phyloP scores from a whole-genome alignment of 2,329 filamentous ascomycete genomes.

The Metarhizium humberi region DNA sequence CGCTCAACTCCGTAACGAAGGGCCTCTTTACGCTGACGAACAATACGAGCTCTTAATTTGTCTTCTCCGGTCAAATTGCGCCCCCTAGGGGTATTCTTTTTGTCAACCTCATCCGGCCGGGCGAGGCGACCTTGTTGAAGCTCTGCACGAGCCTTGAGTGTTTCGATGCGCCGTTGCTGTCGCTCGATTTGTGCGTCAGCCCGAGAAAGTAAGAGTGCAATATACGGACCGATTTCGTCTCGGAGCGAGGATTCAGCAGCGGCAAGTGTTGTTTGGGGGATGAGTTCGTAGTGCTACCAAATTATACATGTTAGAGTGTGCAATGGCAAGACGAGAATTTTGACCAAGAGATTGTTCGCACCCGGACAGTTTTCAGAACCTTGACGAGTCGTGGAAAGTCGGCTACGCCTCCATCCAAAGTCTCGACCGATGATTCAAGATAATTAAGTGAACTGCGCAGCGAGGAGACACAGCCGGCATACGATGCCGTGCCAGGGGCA shows the following conservation, averaged over 20 bases:
- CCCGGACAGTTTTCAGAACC: constrained; percentile 49
- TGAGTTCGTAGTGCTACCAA: constrained; percentile 77
- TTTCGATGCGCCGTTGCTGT: constrained; percentile 72
- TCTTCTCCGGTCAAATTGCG: constrained; percentile 42
- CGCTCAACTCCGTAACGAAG: constrained; percentile 80
- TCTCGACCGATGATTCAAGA: constrained; percentile 50
- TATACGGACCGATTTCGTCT: constrained; percentile 83
- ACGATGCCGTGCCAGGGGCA: constrained; percentile 25
- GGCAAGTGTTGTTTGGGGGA: constrained; percentile 74
- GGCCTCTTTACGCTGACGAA: constrained; percentile 75
- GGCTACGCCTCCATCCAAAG: constrained; percentile 44
- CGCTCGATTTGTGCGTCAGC: constrained; percentile 79
- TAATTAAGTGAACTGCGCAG: constrained; percentile 51
- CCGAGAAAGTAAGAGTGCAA: constrained; percentile 66
- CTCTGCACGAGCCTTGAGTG: constrained; percentile 72
- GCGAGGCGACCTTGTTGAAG: constrained; percentile 64
- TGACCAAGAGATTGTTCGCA: constrained; percentile 21
- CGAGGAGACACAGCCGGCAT: constrained; percentile 50
- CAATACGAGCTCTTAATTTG: constrained; percentile 44
- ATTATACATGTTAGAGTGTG: not conserved
- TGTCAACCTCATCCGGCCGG: constrained; percentile 15
- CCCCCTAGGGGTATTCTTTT: constrained; percentile 8
- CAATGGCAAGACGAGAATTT: not conserved
- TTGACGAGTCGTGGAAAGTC: constrained; percentile 48
- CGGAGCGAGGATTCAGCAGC: constrained; percentile 76